These are phyloP conservation scores for Coniochaeta sp. DNA, from an alignment of 2,329 filamentous ascomycete species.

Conservation along the genomic window DNA sequence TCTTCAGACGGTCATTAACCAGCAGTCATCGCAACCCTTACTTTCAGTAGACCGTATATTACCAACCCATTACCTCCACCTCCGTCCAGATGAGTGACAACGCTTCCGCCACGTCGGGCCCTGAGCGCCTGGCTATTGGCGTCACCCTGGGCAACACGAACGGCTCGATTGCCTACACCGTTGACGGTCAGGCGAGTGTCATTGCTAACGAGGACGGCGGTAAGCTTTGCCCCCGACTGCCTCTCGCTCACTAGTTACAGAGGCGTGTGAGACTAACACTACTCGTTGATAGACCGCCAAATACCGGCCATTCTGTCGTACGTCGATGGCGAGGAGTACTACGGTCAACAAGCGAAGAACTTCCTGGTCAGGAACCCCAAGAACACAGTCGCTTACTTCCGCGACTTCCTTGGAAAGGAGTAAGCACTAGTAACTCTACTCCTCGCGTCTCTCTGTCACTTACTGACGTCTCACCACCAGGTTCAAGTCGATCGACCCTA, in stretches of 20 bases:
- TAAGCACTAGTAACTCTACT: slow-evolving; percentile 35
- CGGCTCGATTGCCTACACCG: slow-evolving; percentile 91
- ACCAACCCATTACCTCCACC: background rate
- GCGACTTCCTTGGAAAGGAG: slow-evolving; percentile 93
- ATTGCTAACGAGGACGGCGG: slow-evolving; percentile 99
- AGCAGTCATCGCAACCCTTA: background rate
- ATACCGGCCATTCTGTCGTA: slow-evolving; percentile 94
- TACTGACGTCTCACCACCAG: slow-evolving; percentile 27
- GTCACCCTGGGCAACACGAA: slow-evolving; percentile 98
- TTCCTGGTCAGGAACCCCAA: slow-evolving; percentile 87
- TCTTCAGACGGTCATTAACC: background rate
- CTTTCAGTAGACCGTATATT: too few species aligned
- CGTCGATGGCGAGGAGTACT: slow-evolving; percentile 92
- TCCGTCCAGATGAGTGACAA: slow-evolving; percentile 37
- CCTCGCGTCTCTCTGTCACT: background rate
- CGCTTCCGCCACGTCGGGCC: slow-evolving; percentile 32
- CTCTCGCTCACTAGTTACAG: background rate
- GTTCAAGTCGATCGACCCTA: slow-evolving; percentile 95
- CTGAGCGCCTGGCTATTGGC: slow-evolving; percentile 70
- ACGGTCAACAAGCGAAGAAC: slow-evolving; percentile 88
- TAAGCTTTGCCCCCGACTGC: slow-evolving; percentile 31
- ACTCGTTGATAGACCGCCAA: slow-evolving; percentile 67
- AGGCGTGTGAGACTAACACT: background rate
- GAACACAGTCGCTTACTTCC: slow-evolving; percentile 94
- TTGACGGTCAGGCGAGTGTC: slow-evolving; percentile 91